phyloP scores from a whole-genome alignment of 1,139 yeast species.

The Eremothecium cymbalariae region DNA sequence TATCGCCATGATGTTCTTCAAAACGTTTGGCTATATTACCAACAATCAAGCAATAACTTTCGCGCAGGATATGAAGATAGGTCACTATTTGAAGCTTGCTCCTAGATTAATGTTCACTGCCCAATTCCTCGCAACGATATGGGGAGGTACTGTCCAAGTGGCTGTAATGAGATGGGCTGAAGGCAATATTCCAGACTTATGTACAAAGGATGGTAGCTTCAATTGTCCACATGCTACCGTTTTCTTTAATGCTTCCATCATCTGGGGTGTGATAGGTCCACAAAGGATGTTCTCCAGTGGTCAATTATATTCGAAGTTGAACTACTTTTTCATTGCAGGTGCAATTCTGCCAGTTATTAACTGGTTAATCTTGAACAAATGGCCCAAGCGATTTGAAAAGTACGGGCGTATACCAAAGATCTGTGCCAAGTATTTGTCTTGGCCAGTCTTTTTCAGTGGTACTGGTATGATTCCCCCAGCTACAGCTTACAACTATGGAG shows the following conservation, averaged over 20 bases:
- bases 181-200: conserved; percentile 40
- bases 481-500: conserved; percentile 43
- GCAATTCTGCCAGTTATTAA: conserved; percentile 37
- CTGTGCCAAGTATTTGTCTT: conserved; percentile 37
- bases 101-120: conserved; percentile 53
- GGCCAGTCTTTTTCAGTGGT: conserved; percentile 47
- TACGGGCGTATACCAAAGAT: conserved; percentile 35
- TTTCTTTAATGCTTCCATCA: conserved; percentile 48
- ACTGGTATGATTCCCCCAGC: conserved; percentile 48
- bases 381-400: conserved; percentile 42
- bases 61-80: conserved; percentile 52
- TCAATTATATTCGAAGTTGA: conserved; percentile 34
- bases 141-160: conserved; percentile 38
- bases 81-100: conserved; percentile 54
- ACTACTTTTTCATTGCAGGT: conserved; percentile 43
- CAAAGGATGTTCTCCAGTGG: conserved; percentile 38
- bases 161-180: conserved; percentile 41
- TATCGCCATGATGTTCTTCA: conserved; percentile 51
- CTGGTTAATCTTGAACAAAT: conserved; percentile 43
- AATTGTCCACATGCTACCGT: conserved; percentile 44
- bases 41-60: conserved; percentile 51
- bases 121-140: conserved; percentile 40
- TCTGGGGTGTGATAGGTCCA: conserved; percentile 65
- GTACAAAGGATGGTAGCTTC: conserved; percentile 42
- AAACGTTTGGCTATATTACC: conserved; percentile 52